Evolutionary conservation across 805 yeast species (phyloP).

Genomic region (Yarrowia alimentaria): DNA sequence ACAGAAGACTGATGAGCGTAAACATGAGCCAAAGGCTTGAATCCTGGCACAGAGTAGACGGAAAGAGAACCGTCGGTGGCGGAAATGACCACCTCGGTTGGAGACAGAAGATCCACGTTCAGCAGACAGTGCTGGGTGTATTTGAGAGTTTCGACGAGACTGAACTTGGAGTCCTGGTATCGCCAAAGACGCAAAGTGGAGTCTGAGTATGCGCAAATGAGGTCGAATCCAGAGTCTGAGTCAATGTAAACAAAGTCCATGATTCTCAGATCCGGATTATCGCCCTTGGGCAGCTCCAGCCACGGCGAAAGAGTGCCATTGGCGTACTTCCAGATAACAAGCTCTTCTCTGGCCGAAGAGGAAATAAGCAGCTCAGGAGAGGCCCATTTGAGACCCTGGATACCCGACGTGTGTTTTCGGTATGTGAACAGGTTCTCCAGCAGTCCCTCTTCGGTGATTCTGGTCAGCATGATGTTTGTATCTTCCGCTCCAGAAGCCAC

Average conservation of each 20-base stretch:
- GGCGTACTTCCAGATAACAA: constrained; percentile 66
- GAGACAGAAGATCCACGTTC: constrained; percentile 52
- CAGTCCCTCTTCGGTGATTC: constrained; percentile 44
- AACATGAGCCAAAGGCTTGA: no score
- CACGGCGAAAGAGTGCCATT: constrained; percentile 49
- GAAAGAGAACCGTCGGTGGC: constrained; percentile 83
- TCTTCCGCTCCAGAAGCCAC: constrained; percentile 87
- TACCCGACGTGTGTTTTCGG: constrained; percentile 83
- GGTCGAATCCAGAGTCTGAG: constrained; percentile 40
- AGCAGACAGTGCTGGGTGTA: constrained; percentile 79
- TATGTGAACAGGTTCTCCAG: constrained; percentile 56
- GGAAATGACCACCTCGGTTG: constrained; percentile 51
- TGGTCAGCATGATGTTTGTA: constrained; percentile 65
- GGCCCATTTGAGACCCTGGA: constrained; percentile 66
- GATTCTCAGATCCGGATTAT: constrained; percentile 78
- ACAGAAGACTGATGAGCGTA: constrained; percentile 76
- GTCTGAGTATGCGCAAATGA: constrained; percentile 80
- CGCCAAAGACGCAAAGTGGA: constrained; percentile 70
- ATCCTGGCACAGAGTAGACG: no score
- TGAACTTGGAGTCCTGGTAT: constrained; percentile 43
- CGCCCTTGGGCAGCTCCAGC: constrained; percentile 55
- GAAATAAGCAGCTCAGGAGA: constrained; percentile 46
- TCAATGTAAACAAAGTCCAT: constrained; percentile 72
- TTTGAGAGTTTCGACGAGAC: constrained; percentile 46
- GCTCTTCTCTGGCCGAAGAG: constrained; percentile 75